A percentile compares a stretch with the other conserved stretches of the same genome.
phyloP scores from a whole-genome alignment of 768 basidiomycete species.

The Tremella yokohamensis region DNA sequence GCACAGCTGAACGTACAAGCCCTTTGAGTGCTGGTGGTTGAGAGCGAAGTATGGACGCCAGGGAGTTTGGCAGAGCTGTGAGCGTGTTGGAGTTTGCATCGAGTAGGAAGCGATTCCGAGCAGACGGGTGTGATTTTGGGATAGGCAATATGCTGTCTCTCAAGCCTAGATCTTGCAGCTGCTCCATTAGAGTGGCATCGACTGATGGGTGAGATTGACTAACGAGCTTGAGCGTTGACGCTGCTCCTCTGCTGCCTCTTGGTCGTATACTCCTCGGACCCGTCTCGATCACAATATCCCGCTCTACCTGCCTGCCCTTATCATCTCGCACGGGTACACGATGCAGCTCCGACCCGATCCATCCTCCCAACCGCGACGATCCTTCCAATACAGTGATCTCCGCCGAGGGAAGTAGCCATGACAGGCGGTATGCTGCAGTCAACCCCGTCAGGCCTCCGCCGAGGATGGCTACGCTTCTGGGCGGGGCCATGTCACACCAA shows the following conservation, averaged over 20 bases:
- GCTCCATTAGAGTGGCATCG: constrained; percentile 10
- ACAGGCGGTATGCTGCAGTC: constrained; percentile 56
- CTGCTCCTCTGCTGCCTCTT: constrained; percentile 57
- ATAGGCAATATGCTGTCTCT: constrained; percentile 63
- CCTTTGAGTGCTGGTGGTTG: constrained; percentile 35
- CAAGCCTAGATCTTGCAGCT: constrained; percentile 76
- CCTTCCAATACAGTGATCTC: constrained; percentile 70
- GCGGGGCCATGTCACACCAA: constrained; percentile 12
- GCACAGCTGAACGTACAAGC: constrained; percentile 59
- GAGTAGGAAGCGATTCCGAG: constrained; percentile 70
- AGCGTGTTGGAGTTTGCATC: constrained; percentile 51
- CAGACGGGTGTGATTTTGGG: constrained; percentile 65
- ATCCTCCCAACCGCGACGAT: constrained; percentile 70
- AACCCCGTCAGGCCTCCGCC: constrained; percentile 57
- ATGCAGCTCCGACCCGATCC: constrained; percentile 62
- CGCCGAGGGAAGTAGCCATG: constrained; percentile 38
- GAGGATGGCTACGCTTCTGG: constrained; percentile 49
- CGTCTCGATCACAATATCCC: constrained; percentile 65
- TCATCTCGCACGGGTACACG: constrained; percentile 20
- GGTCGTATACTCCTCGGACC: constrained; percentile 86
- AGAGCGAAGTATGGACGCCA: constrained; percentile 48
- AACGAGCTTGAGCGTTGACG: constrained; percentile 74
- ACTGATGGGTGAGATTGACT: constrained; percentile 50
- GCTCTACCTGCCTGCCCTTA: constrained; percentile 42
- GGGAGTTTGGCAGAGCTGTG: constrained; percentile 55